Evolutionary conservation across 2,329 filamentous ascomycete species (phyloP), one percentile per base, ranked within the genome.

Genomic region (Xylariaceae sp.): DNA sequence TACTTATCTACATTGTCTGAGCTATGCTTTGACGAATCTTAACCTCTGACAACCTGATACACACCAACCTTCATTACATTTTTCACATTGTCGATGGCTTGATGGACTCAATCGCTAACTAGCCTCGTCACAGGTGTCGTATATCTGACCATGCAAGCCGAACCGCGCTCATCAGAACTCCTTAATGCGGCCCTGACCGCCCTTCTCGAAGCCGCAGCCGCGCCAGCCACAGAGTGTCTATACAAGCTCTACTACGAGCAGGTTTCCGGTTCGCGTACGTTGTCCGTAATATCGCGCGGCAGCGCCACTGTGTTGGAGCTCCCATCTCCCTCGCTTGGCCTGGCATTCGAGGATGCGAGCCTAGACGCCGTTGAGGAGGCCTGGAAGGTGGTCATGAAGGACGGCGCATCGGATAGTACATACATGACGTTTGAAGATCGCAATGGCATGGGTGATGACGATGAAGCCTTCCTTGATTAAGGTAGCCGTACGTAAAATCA

Each of bases 1-100:
- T 90, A 92, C 92, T 97, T 97, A 97, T 97, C 93, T 97, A 97
- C 93, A 97, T 97, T 97, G 92, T 89, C 93, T 92, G 93, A 96
- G 88, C 78, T 78, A 75, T 82, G 82, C 78, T 71, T 88, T 96
- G 92, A 95, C 86, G 92, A 94, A 82, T 82, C 81, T 74, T 80
- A 80, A 83, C 83, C 85, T 92, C 88, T 93, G 87, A 93, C 87
- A 90, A 87, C 78, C 91, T 96, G 91, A 95, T 85, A 30, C 70
- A 77, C 79, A 77, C 76, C 70, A 66, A 64, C 58, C 37, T 63
- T 56, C 63, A 51, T 44, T 69, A 58, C 62, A 51, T 52, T 65
- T 61, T 23, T 47, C 2, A 23, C 23, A 18, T 37, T 17, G 37
- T 18, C n/a, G 1, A 49, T 47, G 10, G 18, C n/a, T 44, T 17